Evolutionary conservation across 2,329 filamentous ascomycete species (phyloP).

Genomic region (Verruconis gallopava): DNA sequence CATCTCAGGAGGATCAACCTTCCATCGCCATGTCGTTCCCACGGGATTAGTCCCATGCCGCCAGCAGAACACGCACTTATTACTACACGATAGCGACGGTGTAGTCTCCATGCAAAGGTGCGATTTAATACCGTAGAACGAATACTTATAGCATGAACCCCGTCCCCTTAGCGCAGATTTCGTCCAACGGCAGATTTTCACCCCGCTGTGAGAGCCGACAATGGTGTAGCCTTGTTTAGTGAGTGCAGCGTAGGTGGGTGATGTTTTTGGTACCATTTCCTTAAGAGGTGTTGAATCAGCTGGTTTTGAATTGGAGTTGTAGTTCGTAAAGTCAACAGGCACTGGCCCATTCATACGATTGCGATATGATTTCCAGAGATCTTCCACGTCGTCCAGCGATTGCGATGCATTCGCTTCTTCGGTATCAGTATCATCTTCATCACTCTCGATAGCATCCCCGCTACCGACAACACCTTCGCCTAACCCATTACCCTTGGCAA

Average conservation of each 20-base stretch:
- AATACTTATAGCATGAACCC: constrained; percentile 95
- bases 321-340: constrained; percentile 78
- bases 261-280: constrained; percentile 87
- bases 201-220: constrained; percentile 86
- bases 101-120: constrained; percentile 99
- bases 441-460: constrained; percentile 74
- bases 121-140: constrained; percentile 91
- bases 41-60: constrained; percentile 95
- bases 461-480: constrained; percentile 63
- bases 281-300: constrained; percentile 41
- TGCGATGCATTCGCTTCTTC: constrained; percentile 28
- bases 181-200: constrained; percentile 97
- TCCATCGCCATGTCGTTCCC: constrained; percentile 92
- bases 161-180: constrained; percentile 89
- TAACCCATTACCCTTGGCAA: constrained; percentile 39
- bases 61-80: constrained; percentile 99
- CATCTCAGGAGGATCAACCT: constrained; percentile 76
- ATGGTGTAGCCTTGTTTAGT: constrained; percentile 97
- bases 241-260: constrained; percentile 75
- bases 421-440: constrained; percentile 44
- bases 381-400: constrained; percentile 68
- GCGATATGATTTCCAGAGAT: constrained; percentile 46
- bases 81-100: constrained; percentile 86
- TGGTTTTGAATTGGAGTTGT: constrained; percentile 39
- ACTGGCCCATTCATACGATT: constrained; percentile 34